These are phyloP conservation scores for Ogataea trehaloabstinens DNA, from an alignment of 805 yeast species.

Conservation along the genomic window DNA sequence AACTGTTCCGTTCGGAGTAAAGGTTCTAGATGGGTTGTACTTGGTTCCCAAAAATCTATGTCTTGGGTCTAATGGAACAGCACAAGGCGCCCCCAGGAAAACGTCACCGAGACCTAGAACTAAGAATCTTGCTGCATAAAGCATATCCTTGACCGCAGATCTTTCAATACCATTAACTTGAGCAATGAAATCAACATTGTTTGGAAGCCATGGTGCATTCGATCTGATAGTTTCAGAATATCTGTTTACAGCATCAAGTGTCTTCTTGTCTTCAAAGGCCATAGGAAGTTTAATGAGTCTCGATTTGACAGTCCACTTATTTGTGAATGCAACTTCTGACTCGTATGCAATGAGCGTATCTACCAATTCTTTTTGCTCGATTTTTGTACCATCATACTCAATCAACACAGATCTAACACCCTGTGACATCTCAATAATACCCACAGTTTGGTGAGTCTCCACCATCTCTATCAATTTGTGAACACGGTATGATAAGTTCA, in stretches of 20 bases:
- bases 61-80: constrained; percentile 96
- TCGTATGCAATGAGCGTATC: constrained; percentile 71
- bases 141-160: constrained; percentile 73
- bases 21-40: constrained; percentile 95
- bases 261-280: constrained; percentile 93
- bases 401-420: constrained; percentile 94
- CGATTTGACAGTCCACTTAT: constrained; percentile 84
- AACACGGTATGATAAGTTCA: constrained; percentile 81
- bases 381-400: constrained; percentile 67
- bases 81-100: constrained; percentile 97
- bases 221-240: constrained; percentile 92
- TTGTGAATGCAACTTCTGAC: constrained; percentile 65
- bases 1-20: constrained; percentile 94
- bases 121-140: constrained; percentile 85
- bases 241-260: constrained; percentile 85
- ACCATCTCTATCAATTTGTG: constrained; percentile 79
- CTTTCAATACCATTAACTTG: constrained; percentile 80
- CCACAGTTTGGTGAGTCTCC: constrained; percentile 58
- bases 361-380: constrained; percentile 62
- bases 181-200: constrained; percentile 93
- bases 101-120: constrained; percentile 97
- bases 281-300: constrained; percentile 83
- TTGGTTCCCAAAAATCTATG: constrained; percentile 90
- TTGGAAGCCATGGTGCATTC: constrained; percentile 96
- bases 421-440: constrained; percentile 93